These are phyloP conservation scores for Nelumbo lutea DNA, from an alignment of 164 flowering plant species.

Conservation along the genomic window DNA sequence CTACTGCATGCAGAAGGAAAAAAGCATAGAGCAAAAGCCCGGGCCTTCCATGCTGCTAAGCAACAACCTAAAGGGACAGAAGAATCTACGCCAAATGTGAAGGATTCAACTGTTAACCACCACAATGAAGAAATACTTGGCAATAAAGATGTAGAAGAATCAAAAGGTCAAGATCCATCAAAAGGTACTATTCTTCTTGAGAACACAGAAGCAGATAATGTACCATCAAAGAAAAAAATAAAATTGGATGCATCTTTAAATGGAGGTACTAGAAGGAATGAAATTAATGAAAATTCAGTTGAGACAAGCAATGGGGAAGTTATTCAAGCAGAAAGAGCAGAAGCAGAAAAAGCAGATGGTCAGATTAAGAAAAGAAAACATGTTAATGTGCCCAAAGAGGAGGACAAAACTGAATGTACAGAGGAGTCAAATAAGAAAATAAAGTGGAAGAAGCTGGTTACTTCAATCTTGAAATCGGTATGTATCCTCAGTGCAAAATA, in stretches of 20 bases:
- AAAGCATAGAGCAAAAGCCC: slow-evolving; percentile 85
- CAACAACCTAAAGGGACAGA: slow-evolving; percentile 42
- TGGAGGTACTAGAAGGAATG: slow-evolving; percentile 20
- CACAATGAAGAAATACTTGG: slow-evolving; percentile 17
- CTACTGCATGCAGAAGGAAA: slow-evolving; percentile 93
- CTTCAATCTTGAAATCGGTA: slow-evolving; percentile 67
- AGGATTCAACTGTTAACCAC: slow-evolving; percentile 20
- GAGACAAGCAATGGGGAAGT: slow-evolving; percentile 47
- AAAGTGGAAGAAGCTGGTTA: slow-evolving; percentile 88
- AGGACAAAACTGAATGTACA: slow-evolving; percentile 10
- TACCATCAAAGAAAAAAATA: slow-evolving; percentile 47
- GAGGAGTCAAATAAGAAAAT: slow-evolving; percentile 33
- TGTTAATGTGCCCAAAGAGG: slow-evolving; percentile 9
- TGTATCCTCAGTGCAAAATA: background rate
- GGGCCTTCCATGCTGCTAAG: slow-evolving; percentile 71
- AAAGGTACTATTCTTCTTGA: slow-evolving; percentile 7
- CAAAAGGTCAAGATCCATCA: slow-evolving; percentile 26
- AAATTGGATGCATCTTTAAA: slow-evolving; percentile 31
- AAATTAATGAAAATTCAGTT: slow-evolving; percentile 13
- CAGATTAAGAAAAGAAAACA: slow-evolving; percentile 27
- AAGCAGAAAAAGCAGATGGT: slow-evolving; percentile 16
- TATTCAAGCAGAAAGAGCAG: slow-evolving; percentile 31
- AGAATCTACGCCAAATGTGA: slow-evolving; percentile 28
- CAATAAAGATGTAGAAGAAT: slow-evolving; percentile 15
- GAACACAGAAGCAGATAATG: slow-evolving; percentile 31